phyloP scores from a whole-genome alignment of 2,329 filamentous ascomycete species.

The Colletotrichum lindemuthianum region DNA sequence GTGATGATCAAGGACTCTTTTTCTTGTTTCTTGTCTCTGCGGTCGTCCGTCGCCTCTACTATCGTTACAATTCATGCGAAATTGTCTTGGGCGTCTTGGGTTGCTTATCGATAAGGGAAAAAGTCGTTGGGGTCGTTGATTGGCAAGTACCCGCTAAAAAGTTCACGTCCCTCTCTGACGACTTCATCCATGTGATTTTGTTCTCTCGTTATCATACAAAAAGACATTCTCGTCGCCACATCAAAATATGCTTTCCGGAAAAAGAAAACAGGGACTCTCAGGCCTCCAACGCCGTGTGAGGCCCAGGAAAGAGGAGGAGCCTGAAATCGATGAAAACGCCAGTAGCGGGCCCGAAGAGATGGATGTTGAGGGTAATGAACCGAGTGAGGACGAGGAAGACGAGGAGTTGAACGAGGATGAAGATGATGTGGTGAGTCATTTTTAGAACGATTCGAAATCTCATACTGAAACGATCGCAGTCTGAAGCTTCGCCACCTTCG shows the following conservation, averaged over 20 bases:
- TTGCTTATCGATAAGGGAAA: not conserved
- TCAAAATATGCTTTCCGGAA: slow-evolving; percentile 25
- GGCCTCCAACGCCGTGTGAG: slow-evolving; percentile 52
- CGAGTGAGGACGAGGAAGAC: slow-evolving; percentile 33
- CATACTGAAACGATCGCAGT: slow-evolving; percentile 43
- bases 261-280: slow-evolving; percentile 34
- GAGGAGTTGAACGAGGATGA: slow-evolving; percentile 46
- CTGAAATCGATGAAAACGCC: slow-evolving; percentile 28
- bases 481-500: slow-evolving; percentile 33
- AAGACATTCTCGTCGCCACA: not conserved
- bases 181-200: slow-evolving; percentile 21
- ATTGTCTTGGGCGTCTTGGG: not conserved
- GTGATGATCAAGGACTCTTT: too few species aligned
- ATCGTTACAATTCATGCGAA: not conserved
- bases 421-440: slow-evolving; percentile 41
- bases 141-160: slow-evolving; percentile 36
- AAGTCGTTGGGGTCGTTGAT: not conserved
- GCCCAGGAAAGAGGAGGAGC: slow-evolving; percentile 49
- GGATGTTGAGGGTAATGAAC: slow-evolving; percentile 12
- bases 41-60: too few species aligned
- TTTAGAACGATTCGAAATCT: too few species aligned
- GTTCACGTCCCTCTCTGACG: slow-evolving; percentile 13
- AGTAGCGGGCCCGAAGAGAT: slow-evolving; percentile 30
- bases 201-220: not conserved
- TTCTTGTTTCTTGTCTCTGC: too few species aligned